A percentile compares a stretch with the other conserved stretches of the same genome.
These are phyloP conservation scores for Trichoderma sp. DNA, from an alignment of 2,329 filamentous ascomycete genomes.

Conservation along the genomic window DNA sequence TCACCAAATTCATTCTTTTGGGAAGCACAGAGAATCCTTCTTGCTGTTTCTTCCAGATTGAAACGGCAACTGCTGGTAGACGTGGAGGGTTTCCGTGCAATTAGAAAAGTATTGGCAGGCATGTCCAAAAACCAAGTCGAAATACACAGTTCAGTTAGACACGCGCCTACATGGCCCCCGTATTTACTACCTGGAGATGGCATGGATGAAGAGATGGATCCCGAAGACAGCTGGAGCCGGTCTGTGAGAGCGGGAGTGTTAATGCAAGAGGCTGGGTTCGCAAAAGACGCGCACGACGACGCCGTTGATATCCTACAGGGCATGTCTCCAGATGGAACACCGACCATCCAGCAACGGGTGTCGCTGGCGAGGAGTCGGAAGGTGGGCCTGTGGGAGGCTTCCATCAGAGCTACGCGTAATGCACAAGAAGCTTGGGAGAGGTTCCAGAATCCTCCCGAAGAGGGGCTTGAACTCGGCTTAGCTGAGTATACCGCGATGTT, in stretches of 20 bases:
- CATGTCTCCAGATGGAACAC: conserved; percentile 46
- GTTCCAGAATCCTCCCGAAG: conserved; percentile 40
- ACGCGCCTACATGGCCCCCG: conserved; percentile 57
- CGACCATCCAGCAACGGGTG: conserved; percentile 52
- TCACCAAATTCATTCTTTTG: conserved; percentile 42
- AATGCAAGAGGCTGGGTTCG: conserved; percentile 57
- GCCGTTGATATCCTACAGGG: conserved; percentile 54
- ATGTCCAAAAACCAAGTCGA: conserved; percentile 53
- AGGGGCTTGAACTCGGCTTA: conserved; percentile 35
- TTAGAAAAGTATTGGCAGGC: conserved; percentile 52
- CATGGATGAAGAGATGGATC: conserved; percentile 53
- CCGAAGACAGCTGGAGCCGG: conserved; percentile 53
- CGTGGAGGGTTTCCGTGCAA: conserved; percentile 50
- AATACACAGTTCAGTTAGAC: conserved; percentile 45
- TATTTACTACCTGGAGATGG: conserved; percentile 57
- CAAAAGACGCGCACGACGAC: conserved; percentile 44
- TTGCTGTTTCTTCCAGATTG: conserved; percentile 50
- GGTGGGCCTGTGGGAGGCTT: conserved; percentile 50
- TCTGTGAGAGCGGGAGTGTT: conserved; percentile 51
- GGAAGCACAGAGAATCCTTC: conserved; percentile 54
- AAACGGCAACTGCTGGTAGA: conserved; percentile 50
- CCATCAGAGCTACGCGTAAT: conserved; percentile 58
- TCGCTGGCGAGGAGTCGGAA: conserved; percentile 22
- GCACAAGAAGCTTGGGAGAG: conserved; percentile 59
- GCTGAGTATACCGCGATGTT: conserved; percentile 60